Conservation (phyloP, 495 filamentous ascomycete genomes). For the Xylaria palmicola region DNA sequence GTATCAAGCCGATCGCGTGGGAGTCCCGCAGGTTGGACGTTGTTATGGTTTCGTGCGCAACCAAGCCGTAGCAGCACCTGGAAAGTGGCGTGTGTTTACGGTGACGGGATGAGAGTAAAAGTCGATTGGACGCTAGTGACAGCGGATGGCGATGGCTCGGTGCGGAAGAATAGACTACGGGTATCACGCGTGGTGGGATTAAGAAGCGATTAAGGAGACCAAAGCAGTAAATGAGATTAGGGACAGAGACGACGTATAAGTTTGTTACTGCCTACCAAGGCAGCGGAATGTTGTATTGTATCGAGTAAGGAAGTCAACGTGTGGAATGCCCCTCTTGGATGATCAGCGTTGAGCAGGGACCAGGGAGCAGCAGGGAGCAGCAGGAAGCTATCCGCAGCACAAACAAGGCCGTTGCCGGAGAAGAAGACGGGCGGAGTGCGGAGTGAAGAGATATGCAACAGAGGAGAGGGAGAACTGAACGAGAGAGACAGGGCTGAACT, state of each 20-base stretch:
- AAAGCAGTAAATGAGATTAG: background rate
- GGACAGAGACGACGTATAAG: background rate
- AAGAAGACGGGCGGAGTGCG: background rate
- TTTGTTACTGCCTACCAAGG: no score
- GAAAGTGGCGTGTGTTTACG: background rate
- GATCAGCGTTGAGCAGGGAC: background rate
- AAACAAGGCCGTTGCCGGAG: background rate
- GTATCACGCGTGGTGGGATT: no score
- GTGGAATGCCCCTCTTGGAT: slow-evolving; percentile 11
- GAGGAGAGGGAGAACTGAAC: background rate
- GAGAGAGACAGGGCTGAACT: background rate
- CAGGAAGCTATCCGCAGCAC: background rate
- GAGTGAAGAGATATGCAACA: background rate
- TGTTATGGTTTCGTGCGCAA: background rate
- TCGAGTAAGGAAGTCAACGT: background rate
- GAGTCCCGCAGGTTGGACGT: background rate
- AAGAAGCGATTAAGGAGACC: background rate
- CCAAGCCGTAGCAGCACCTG: background rate
- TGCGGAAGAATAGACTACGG: no score
- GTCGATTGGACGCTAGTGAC: background rate
- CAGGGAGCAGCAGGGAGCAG: background rate
- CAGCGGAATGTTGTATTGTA: background rate
- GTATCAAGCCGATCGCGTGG: background rate
- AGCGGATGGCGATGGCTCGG: background rate
- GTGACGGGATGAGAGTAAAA: background rate